phyloP scores from a whole-genome alignment of 208 protist genomes.

The Leishmania major region DNA sequence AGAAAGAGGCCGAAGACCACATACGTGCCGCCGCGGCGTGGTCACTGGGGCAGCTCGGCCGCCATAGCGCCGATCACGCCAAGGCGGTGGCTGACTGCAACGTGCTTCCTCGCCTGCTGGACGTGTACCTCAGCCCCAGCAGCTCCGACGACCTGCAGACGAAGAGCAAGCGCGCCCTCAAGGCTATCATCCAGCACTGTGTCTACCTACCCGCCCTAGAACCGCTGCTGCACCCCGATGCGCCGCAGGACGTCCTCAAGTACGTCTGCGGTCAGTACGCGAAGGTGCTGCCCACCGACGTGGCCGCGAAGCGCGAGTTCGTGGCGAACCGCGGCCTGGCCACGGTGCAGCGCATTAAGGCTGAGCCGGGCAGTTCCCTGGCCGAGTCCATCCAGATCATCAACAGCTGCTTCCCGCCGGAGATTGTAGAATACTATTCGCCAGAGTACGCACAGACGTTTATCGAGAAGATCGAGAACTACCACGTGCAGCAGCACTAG shows the following conservation, averaged over 20 bases:
- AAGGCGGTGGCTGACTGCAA: slow-evolving; percentile 96
- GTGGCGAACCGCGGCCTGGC: slow-evolving; percentile 94
- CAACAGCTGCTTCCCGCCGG: slow-evolving; percentile 98
- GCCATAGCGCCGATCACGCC: slow-evolving; percentile 97
- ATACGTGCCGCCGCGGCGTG: slow-evolving; percentile 95
- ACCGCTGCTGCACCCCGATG: slow-evolving; percentile 94
- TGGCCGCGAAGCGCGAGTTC: slow-evolving; percentile 96
- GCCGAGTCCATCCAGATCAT: slow-evolving; percentile 96
- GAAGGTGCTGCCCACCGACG: slow-evolving; percentile 98
- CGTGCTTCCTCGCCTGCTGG: slow-evolving; percentile 94
- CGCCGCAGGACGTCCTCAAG: slow-evolving; percentile 96
- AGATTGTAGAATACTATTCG: slow-evolving; percentile 99
- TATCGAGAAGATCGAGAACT: slow-evolving; percentile 96
- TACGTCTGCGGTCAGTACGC: slow-evolving; percentile 98
- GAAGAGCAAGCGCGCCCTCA: slow-evolving; percentile 97
- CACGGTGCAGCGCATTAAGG: slow-evolving; percentile 96
- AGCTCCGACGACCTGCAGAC: slow-evolving; percentile 94
- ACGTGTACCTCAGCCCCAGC: slow-evolving; percentile 89
- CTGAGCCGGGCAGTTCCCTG: slow-evolving; percentile 95
- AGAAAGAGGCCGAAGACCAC: slow-evolving; percentile 95
- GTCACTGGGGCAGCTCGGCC: slow-evolving; percentile 96
- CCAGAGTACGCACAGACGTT: slow-evolving; percentile 96
- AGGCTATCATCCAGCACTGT: slow-evolving; percentile 97
- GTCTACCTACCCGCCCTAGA: slow-evolving; percentile 96
- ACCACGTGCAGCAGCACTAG: slow-evolving; percentile 87